A percentile compares a stretch with the other conserved stretches of the same genome.
phyloP scores from a whole-genome alignment of 2,329 filamentous ascomycete species.

The Pseudogymnoascus sp. region DNA sequence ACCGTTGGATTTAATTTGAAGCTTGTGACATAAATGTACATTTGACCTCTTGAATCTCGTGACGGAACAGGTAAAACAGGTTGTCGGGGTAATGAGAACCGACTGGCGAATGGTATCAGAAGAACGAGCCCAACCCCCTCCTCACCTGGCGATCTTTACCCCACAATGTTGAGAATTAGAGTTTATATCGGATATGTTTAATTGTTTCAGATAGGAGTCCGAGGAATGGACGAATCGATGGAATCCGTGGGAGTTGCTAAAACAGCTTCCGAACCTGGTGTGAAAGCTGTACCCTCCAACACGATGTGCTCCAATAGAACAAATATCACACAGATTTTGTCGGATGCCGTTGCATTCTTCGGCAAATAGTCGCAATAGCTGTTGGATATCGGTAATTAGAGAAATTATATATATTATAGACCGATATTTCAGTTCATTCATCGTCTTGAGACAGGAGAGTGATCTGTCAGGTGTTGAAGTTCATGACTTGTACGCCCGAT shows the following conservation, averaged over 20 bases:
- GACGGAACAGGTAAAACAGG: constrained; percentile 1
- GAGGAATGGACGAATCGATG: neutral
- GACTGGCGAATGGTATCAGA: constrained; percentile 1
- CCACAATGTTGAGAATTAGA: neutral
- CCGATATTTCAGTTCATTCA: neutral
- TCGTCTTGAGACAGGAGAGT: neutral
- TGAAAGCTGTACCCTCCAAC: neutral
- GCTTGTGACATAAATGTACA: constrained; percentile 5
- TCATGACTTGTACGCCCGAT: neutral
- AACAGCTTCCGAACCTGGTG: neutral
- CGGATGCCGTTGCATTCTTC: neutral
- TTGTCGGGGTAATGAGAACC: constrained; percentile 5
- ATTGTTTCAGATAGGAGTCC: neutral
- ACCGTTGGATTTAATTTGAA: neutral
- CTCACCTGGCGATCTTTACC: neutral
- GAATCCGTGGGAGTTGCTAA: neutral
- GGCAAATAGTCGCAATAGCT: neutral
- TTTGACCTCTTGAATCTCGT: constrained; percentile 5
- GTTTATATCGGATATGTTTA: neutral
- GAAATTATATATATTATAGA: neutral
- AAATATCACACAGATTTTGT: neutral
- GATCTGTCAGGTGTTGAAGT: neutral
- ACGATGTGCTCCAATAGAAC: neutral
- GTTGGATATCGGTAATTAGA: neutral
- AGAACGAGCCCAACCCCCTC: neutral